Conservation (phyloP, 139 green algal genomes). For the Parachlorella kessleri region DNA sequence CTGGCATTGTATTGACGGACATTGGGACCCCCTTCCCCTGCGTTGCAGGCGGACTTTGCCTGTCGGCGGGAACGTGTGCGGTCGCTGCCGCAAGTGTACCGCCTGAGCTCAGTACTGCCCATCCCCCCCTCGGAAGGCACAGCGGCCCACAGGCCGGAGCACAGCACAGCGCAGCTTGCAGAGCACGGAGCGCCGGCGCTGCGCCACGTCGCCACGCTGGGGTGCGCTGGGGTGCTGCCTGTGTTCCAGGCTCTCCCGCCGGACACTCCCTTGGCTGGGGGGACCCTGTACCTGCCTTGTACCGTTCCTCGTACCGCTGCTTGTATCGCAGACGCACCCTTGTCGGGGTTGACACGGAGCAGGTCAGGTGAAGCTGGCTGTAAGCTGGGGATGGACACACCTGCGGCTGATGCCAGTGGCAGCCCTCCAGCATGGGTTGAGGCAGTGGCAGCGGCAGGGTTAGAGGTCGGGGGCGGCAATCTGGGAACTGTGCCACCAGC, state of each 20-base stretch:
- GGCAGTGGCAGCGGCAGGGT: not conserved
- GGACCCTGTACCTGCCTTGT: conserved; percentile 15
- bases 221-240: not conserved
- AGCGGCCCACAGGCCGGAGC: not conserved
- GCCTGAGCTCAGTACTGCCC: conserved; percentile 5
- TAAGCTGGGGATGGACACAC: no score
- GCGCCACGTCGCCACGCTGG: not conserved
- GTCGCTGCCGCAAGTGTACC: not conserved
- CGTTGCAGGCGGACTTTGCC: not conserved
- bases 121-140: not conserved
- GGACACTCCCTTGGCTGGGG: not conserved
- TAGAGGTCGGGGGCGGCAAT: no score
- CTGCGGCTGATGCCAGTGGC: no score
- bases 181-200: not conserved
- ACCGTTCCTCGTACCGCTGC: not conserved
- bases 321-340: not conserved
- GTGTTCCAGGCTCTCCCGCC: not conserved
- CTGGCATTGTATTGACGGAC: no score
- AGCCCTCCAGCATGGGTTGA: not conserved
- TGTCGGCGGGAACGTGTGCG: not conserved
- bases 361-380: no score
- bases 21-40: no score
- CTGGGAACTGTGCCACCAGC: not conserved
- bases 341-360: no score
- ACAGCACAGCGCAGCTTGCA: not conserved